phyloP scores from a whole-genome alignment of 768 basidiomycete genomes.

The Amanita pallidorosea region DNA sequence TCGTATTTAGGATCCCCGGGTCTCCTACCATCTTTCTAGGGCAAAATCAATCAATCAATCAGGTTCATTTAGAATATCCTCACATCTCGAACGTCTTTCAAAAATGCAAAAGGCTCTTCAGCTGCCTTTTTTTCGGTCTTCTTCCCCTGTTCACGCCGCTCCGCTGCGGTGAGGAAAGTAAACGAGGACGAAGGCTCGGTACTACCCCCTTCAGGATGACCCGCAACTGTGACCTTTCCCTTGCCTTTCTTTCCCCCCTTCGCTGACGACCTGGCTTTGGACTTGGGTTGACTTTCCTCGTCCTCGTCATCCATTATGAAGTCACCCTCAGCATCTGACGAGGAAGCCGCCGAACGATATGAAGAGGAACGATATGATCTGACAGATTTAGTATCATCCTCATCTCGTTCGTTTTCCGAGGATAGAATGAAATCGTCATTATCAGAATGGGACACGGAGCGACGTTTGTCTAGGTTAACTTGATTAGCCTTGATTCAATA shows the following conservation, averaged over 20 bases:
- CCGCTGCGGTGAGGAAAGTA: constrained; percentile 75
- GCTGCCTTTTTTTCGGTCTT: constrained; percentile 75
- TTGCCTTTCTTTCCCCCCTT: constrained; percentile 25
- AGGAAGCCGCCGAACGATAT: constrained; percentile 22
- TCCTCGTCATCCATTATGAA: constrained; percentile 60
- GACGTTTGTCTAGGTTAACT: constrained; percentile 26
- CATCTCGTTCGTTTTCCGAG: constrained; percentile 40
- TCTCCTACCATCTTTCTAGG: constrained; percentile 67
- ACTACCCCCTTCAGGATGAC: constrained; percentile 11
- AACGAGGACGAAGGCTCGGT: constrained; percentile 12
- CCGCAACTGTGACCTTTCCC: constrained; percentile 15
- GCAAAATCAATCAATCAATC: constrained; percentile 3
- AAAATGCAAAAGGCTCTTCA: constrained; percentile 71
- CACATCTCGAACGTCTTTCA: constrained; percentile 64
- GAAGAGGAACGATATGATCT: constrained; percentile 43
- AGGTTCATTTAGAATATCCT: constrained; percentile 10
- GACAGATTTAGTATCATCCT: constrained; percentile 38
- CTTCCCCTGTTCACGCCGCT: constrained; percentile 60
- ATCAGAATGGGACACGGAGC: constrained; percentile 26
- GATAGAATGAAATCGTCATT: constrained; percentile 68
- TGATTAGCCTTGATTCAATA: not conserved
- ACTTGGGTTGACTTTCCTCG: constrained; percentile 40
- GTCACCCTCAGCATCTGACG: constrained; percentile 26
- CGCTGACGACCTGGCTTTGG: constrained; percentile 41
- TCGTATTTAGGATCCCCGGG: constrained; percentile 86